Base-by-base conservation (phyloP, 2,329 filamentous ascomycete genomes). In the Verticillium dahliae region DNA sequence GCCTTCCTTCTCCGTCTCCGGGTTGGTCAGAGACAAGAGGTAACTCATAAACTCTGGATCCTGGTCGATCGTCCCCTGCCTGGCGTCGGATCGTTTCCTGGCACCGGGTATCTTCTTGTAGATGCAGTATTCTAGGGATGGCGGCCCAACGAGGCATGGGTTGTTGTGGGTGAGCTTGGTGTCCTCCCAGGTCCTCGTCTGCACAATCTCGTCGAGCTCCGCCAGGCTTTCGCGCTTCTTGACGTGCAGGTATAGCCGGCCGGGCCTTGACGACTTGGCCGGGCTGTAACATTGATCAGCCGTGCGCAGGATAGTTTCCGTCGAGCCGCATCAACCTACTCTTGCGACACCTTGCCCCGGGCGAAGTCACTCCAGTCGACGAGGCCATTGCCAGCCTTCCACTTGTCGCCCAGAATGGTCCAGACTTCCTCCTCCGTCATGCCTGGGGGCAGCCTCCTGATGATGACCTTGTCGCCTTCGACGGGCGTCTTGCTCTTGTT, bases 1-100 rank as follows among this genome's bases (percentile, higher is more conserved):
- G 11, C 72, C 68, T n/a, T 85, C 81, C 59, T 80, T 84, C 5
- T 77, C 69, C 1, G 77, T 76, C 9, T 75, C 74, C 1, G 85
- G 85, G 67, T 96, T 92, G 1, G 93, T 96, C 56, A 98, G 82
- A 60, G 85, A 90, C 73, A 96, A 90, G 7, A 99, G 82, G 72
- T 98, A 99, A 33, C 88, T 87, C 79, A 97, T 96, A 69, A 97
- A 99, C 68, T 98, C 95, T 0, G 91, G 87, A 70, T 99, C 95
- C 72, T 97, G 92, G 69, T 99, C 95, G 67, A 99, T 98, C 3
- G 92, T 97, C 60, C 94, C 95, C 73, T 97, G 91, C 14, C 93
- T 88, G 60, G 87, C 86, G 78, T 99, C 95, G 60, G 86, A 85
- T 38, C 92, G 87, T 58, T 85, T 85, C 72, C 91, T 91, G 39